phyloP scores from a whole-genome alignment of 768 basidiomycete genomes.

The Galerina marginata region DNA sequence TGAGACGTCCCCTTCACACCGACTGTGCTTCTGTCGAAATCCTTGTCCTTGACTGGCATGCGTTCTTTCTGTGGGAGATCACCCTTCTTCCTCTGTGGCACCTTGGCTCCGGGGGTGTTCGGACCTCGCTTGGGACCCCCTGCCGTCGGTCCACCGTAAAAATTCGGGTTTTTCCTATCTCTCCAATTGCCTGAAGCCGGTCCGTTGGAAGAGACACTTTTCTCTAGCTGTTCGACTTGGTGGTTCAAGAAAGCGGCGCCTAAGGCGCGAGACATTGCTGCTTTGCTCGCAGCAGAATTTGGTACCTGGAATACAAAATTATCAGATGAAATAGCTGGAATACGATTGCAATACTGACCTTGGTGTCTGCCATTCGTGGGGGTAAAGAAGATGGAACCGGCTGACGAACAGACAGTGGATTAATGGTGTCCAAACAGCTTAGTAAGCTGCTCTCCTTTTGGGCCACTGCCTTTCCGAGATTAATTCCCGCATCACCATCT shows the following conservation, averaged over 20 bases:
- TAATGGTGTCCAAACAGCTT: no score
- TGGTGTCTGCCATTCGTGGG: conserved; percentile 36
- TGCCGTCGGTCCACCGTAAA: conserved; percentile 20
- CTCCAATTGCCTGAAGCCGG: conserved; percentile 67
- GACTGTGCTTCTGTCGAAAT: conserved; percentile 24
- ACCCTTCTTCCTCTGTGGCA: conserved; percentile 36
- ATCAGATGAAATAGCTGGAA: neutral
- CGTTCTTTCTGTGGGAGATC: conserved; percentile 15
- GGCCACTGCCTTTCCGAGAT: no score
- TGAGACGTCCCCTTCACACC: conserved; percentile 31
- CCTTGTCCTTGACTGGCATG: conserved; percentile 16
- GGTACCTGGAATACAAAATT: conserved; percentile 14
- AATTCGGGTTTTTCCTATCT: conserved; percentile 40
- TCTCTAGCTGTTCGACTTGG: conserved; percentile 88
- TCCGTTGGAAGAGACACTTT: conserved; percentile 59
- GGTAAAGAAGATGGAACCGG: no score
- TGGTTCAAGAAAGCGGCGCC: conserved; percentile 88
- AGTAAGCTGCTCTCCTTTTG: no score
- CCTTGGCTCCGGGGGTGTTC: conserved; percentile 36
- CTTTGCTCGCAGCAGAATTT: conserved; percentile 52
- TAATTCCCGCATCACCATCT: no score
- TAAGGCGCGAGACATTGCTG: conserved; percentile 86
- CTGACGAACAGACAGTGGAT: no score
- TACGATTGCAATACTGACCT: conserved; percentile 23
- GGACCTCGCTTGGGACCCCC: conserved; percentile 36